Conservation (phyloP, 352 stramenopile species). For the Halophytophthora polymorphica region DNA sequence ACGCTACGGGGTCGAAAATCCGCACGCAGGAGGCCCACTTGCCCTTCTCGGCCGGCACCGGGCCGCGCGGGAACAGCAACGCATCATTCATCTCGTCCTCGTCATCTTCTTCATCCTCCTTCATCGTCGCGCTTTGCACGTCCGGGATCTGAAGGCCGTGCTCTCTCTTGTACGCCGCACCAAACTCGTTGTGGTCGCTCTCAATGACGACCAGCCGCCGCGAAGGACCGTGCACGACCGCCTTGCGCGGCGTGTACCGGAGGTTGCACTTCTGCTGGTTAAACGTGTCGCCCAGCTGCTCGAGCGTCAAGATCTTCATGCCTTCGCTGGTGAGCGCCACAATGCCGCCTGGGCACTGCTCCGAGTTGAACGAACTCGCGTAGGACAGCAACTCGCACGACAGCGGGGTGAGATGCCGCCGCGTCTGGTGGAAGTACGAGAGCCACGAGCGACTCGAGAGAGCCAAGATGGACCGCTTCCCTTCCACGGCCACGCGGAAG, state of each 20-base stretch:
- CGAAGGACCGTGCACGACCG: constrained; percentile 87
- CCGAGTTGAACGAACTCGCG: constrained; percentile 94
- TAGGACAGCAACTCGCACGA: constrained; percentile 95
- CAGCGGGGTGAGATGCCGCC: constrained; percentile 92
- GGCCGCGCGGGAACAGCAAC: constrained; percentile 58
- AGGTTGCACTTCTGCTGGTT: constrained; percentile 95
- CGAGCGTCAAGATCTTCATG: constrained; percentile 97
- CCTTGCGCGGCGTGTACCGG: constrained; percentile 97
- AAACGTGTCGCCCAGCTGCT: constrained; percentile 95
- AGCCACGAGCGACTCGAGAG: constrained; percentile 96
- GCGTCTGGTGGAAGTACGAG: constrained; percentile 90
- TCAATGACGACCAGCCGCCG: constrained; percentile 95
- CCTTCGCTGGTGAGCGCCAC: constrained; percentile 94
- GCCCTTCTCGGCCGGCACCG: constrained; percentile 51
- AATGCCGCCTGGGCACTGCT: constrained; percentile 95
- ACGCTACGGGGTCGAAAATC: constrained; percentile 95
- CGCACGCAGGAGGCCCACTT: constrained; percentile 97
- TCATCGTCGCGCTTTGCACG: constrained; percentile 28
- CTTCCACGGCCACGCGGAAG: constrained; percentile 90
- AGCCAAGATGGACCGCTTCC: constrained; percentile 90
- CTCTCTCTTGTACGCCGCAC: constrained; percentile 88
- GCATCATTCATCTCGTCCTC: constrained; percentile 84
- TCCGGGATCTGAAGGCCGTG: constrained; percentile 64
- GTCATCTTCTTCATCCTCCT: constrained; percentile 72
- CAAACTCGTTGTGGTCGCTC: constrained; percentile 97